phyloP scores from a whole-genome alignment of 73 alveolate genomes.

The Tetrahymena borealis region DNA sequence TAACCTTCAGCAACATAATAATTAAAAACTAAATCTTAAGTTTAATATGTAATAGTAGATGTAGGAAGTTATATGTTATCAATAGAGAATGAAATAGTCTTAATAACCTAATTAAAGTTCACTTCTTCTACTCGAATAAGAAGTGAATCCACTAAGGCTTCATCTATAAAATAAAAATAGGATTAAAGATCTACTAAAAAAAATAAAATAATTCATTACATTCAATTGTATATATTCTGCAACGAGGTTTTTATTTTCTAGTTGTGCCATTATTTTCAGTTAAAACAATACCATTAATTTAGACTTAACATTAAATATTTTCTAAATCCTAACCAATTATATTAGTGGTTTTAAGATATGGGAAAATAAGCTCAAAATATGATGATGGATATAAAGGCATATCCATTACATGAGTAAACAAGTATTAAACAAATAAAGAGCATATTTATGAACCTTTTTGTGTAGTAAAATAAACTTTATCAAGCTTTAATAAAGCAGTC shows the following conservation, averaged over 20 bases:
- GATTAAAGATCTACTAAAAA: background rate
- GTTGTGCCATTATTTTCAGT: background rate
- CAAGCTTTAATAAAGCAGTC: no score
- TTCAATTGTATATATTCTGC: background rate
- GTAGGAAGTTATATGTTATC: background rate
- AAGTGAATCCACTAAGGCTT: background rate
- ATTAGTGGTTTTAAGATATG: background rate
- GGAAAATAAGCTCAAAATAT: background rate
- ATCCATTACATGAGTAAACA: background rate
- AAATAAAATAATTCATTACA: background rate
- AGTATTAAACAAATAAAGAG: no score
- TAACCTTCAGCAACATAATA: background rate
- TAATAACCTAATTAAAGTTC: background rate
- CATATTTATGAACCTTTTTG: no score
- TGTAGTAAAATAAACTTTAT: no score
- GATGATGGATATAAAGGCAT: background rate
- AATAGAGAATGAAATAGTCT: background rate
- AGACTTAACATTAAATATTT: background rate
- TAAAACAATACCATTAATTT: background rate
- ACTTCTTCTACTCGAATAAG: background rate
- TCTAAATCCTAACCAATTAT: background rate
- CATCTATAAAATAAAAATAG: background rate
- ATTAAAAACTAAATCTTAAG: background rate
- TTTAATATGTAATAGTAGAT: background rate
- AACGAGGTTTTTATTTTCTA: background rate